Base-by-base conservation (phyloP, 352 stramenopile species). In the Phytopythium kandeliae region DNA sequence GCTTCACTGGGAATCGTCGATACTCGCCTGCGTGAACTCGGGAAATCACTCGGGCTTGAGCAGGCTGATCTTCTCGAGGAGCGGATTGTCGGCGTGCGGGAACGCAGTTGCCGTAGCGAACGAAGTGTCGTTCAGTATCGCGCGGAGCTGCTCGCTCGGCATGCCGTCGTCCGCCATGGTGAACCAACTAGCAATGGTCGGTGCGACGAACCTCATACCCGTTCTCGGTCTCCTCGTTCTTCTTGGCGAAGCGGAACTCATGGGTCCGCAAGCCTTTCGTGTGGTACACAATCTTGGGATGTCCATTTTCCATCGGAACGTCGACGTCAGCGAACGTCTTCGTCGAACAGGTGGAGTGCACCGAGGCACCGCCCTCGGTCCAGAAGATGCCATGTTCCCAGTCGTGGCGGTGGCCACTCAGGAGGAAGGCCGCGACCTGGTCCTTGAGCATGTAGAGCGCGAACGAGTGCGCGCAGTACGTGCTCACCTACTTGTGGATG, bases 371-470 rank as follows among this genome's bases (percentile, higher is more conserved):
- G 31, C 64, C 67, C 66, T 59, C 55, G 17, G 65, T 57, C 58
- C 58, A 71, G n/a, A 78, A 54, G 33, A 78, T 46, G 22, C 36
- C 48, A 22, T 71, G 66, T 48, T 78, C 64, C 67, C 67, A 78
- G 51, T 75, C 66, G 60, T 75, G 62, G 3, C 66, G 66, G 48
- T 70, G 66, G 4, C 66, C 66, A 17, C 47, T 30, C 16, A 35
- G 4, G 7, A 35, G 4, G 31, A 35, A 35, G 31, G 2, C 31
- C 10, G 11, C 13, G 12, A 26, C 13, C 40, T 56, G 37, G 19
- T 56, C 50, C 40, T 56, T 56, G 31, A 56, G 28, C 22, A 49
- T 35, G 36, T 56, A 56, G 36, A 56, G 37, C 45, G 43, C 53
- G 53, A 54, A 59, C 34, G 51, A 59, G 19, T 59, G 44, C 6